Evolutionary conservation across 1,284 basidiomycete species (phyloP), one percentile per base, ranked within the genome.

Genomic region (Cryptococcus sp.): DNA sequence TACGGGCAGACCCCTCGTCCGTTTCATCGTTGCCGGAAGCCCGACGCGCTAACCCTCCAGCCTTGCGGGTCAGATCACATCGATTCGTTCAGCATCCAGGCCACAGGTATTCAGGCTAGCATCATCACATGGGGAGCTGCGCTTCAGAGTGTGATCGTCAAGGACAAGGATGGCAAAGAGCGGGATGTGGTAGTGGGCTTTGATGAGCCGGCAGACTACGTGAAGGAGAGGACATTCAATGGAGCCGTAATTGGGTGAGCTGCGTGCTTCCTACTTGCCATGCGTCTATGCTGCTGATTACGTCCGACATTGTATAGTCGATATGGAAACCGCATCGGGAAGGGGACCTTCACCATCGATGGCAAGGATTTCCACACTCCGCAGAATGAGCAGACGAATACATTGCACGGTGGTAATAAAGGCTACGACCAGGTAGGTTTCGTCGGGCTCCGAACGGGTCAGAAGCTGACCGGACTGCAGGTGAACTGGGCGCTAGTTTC

Each of bases 211-310:
- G 15, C 5, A 30, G 17, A 53, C n/a, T 53, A 53, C 27, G 25
- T 30, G 2, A 53, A 38, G 42, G n/a, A 22, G 8, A 53, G 30
- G 27, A 53, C 42, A 15, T 53, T 53, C 52, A 41, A 53, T n/a
- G 52, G 52, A 17, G 42, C 52, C 15, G 43, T 47, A 5, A 46
- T 53, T 39, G 52, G 52, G 50, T 53, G 43, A n/a, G 42, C 19
- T 5, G 19, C 17, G 2, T 22, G 13, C n/a, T 42, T 15, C 13
- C 7, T 10, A 20, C 10, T 17, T 4, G 13, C 13, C 22, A 41
- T 46, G 42, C 30, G 8, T 8, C 2, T 8, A 35, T 8, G 13
- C 4, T 13, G 30, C 30, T 35, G 2, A 35, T 35, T 8, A 35
- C 30, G 13, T 35, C 30, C 10, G 46, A n/a, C 23, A 45, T 45